Evolutionary conservation across 805 yeast species (phyloP).

Genomic region (Myxozyma geophila): DNA sequence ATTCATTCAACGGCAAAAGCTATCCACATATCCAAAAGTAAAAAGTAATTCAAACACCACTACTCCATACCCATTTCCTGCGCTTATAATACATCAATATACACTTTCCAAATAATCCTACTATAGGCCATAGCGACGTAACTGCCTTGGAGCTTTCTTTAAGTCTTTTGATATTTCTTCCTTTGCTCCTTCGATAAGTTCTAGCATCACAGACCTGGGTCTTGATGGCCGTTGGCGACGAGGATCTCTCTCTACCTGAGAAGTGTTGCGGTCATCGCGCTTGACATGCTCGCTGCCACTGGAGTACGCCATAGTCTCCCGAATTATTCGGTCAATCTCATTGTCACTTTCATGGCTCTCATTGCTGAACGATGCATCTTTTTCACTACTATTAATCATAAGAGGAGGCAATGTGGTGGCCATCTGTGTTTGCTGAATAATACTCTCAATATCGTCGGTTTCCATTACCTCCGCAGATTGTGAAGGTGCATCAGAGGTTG

Average conservation of each 20-base stretch:
- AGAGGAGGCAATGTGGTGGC: not conserved
- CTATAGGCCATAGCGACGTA: not conserved
- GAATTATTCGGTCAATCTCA: conserved; percentile 2
- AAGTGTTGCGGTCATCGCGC: too few species aligned
- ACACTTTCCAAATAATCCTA: too few species aligned
- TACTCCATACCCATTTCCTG: too few species aligned
- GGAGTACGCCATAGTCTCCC: not conserved
- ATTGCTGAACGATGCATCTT: not conserved
- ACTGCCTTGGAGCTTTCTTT: not conserved
- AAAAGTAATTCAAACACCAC: too few species aligned
- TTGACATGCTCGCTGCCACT: too few species aligned
- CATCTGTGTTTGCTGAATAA: not conserved
- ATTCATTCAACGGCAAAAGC: too few species aligned
- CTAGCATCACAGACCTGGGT: not conserved
- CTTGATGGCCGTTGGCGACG: not conserved
- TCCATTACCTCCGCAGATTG: not conserved
- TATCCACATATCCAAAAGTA: too few species aligned
- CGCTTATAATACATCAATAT: too few species aligned
- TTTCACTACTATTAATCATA: too few species aligned
- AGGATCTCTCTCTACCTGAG: not conserved
- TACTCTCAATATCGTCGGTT: not conserved
- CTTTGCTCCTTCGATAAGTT: not conserved
- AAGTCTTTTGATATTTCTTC: not conserved
- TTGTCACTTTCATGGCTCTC: not conserved
- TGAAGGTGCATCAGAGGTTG: not conserved